Percentiles rank a stretch among this genome's conserved stretches.
Evolutionary conservation across 139 green algal species (phyloP).

Genomic region (Tetradesmus lagerheimii): DNA sequence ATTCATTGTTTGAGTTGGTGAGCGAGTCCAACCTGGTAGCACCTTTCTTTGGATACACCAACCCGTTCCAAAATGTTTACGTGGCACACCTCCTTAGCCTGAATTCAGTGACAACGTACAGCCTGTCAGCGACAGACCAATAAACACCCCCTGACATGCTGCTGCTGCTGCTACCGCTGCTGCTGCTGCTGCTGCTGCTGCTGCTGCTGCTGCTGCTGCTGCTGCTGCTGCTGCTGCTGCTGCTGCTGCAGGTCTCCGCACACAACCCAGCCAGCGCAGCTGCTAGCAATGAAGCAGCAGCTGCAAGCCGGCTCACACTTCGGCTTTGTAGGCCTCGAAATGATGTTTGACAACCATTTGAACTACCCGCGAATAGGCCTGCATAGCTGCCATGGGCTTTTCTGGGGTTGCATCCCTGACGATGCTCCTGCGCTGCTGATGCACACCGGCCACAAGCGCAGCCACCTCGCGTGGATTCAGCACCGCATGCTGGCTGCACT

Average conservation of each 20-base stretch:
- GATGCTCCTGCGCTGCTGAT: not conserved
- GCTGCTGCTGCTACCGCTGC: not conserved
- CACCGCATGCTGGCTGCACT: not conserved
- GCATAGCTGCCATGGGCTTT: not conserved
- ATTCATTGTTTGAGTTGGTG: too few relatives aligned
- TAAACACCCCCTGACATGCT: too few relatives aligned
- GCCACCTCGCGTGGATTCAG: not conserved
- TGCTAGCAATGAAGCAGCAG: not conserved
- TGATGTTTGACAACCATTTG: not conserved
- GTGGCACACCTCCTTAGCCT: too few relatives aligned
- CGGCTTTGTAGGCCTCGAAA: not conserved
- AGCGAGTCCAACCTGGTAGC: too few relatives aligned
- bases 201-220: not conserved
- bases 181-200: not conserved
- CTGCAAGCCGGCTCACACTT: not conserved
- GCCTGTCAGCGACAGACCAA: too few relatives aligned
- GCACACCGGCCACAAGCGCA: not conserved
- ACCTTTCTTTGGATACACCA: too few relatives aligned
- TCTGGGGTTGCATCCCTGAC: not conserved
- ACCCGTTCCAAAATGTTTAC: too few relatives aligned
- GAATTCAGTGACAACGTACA: too few relatives aligned
- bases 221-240: not conserved
- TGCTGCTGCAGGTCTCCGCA: not conserved
- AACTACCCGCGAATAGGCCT: not conserved
- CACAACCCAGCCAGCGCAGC: not conserved